Evolutionary conservation across 164 flowering plant species (phyloP), one percentile per base, ranked within the genome.

Genomic region (Berberis thunbergii): DNA sequence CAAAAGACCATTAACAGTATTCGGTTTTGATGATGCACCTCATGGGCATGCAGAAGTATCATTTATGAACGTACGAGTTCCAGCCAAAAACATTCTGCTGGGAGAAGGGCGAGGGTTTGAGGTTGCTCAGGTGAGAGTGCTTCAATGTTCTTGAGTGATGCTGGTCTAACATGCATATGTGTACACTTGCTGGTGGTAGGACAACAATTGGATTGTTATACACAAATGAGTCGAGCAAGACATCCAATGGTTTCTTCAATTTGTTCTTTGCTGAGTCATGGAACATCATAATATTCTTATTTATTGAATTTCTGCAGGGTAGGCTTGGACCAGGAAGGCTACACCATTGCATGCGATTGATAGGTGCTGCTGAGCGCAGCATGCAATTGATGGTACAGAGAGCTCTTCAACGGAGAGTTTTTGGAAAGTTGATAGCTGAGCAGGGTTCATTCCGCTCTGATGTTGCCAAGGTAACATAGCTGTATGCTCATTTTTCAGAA

Each of bases 81-180:
- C 97, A 13, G 85, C 83, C 57, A 79, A 69, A 65, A 95, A 91
- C 76, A 83, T 95, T 72, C 69, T 95, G 60, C 78, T 95, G 52
- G 99, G 97, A 61, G 99, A 95, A 81, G 97, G 97, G 4, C 86
- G 97, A 67, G 99, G 99, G 10, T 95, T 95, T 80, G 97, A 95
- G 78, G 91, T 95, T 76, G 99, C 99, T 3, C 99, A 95, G 96
- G 97, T 87, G 72, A 43, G 41, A 8, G 40, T 64, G 52, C 42
- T 43, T 40, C 4, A 44, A 12, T 6, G 2, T 54, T 45, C 49
- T 64, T 26, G 2, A 3, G 12, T 13, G 64, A 49, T 45, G 4
- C 9, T n/a, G n/a, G n/a, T n/a, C n/a, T n/a, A n/a, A n/a, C n/a
- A n/a, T n/a, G n/a, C n/a, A n/a, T n/a, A n/a, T n/a, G n/a, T n/a